Evolutionary conservation across 1,284 basidiomycete species (phyloP).

Genomic region (Papiliotrema laurentii): DNA sequence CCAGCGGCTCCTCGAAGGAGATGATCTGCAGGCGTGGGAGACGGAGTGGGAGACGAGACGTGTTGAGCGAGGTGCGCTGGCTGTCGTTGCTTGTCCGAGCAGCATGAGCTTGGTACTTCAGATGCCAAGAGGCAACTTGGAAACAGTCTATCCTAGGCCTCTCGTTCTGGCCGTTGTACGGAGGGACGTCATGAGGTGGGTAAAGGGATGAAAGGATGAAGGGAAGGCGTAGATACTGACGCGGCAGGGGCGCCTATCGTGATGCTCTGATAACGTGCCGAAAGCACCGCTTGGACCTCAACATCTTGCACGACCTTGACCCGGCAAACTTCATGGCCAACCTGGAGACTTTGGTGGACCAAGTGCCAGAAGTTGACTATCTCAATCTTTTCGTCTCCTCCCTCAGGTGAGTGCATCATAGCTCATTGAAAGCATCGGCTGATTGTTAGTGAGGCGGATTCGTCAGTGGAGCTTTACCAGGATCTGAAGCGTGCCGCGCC

Average conservation of each 20-base stretch:
- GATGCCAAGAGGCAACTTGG: constrained; percentile 96
- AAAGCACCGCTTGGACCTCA: constrained; percentile 89
- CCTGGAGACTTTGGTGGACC: constrained; percentile 68
- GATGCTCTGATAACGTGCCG: constrained; percentile 86
- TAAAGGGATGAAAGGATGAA: constrained; percentile 14
- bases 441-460: constrained; percentile 19
- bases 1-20: constrained; percentile 27
- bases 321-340: constrained; percentile 62
- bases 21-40: constrained; percentile 26
- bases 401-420: constrained; percentile 60
- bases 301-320: constrained; percentile 77
- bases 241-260: constrained; percentile 56
- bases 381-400: constrained; percentile 88
- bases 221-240: too few relatives aligned
- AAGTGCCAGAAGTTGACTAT: constrained; percentile 84
- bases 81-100: constrained; percentile 78
- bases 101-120: constrained; percentile 87
- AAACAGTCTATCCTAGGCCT: constrained; percentile 89
- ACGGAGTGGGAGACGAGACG: constrained; percentile 65
- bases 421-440: constrained; percentile 2
- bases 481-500: constrained; percentile 21
- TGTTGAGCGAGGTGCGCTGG: constrained; percentile 79
- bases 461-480: constrained; percentile 22
- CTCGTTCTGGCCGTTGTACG: constrained; percentile 80
- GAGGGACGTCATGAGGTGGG: constrained; percentile 67